Evolutionary conservation across 2,329 filamentous ascomycete genomes (phyloP).

Genomic region (Diaporthe vexans): DNA sequence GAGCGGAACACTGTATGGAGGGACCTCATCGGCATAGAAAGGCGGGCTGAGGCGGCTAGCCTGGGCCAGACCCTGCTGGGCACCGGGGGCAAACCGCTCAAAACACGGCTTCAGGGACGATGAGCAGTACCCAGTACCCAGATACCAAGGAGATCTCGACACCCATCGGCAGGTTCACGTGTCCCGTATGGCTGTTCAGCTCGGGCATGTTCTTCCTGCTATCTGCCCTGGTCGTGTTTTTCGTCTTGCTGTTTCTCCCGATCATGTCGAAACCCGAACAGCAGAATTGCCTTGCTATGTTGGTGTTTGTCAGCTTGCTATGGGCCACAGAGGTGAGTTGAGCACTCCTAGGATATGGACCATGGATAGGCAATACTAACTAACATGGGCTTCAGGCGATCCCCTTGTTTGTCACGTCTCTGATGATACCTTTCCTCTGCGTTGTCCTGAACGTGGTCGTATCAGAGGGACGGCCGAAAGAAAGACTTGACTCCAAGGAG

Average conservation of each 20-base stretch:
- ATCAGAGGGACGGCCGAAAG: conserved; percentile 76
- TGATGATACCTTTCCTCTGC: conserved; percentile 93
- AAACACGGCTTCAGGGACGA: conserved; percentile 88
- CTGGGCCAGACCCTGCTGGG: conserved; percentile 89
- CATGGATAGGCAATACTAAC: background rate
- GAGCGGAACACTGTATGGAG: conserved; percentile 99
- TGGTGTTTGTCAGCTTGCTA: conserved; percentile 91
- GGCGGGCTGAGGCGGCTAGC: conserved; percentile 93
- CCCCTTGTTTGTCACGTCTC: conserved; percentile 94
- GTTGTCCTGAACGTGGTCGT: conserved; percentile 89
- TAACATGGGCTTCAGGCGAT: conserved; percentile 75
- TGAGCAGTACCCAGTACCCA: conserved; percentile 68
- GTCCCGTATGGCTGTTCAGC: conserved; percentile 87
- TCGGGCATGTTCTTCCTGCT: conserved; percentile 84
- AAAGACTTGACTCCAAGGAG: conserved; percentile 81
- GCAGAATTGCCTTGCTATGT: conserved; percentile 94
- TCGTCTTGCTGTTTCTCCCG: conserved; percentile 79
- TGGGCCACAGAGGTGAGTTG: conserved; percentile 91
- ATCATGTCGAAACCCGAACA: conserved; percentile 91
- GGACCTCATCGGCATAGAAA: conserved; percentile 98
- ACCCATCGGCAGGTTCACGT: conserved; percentile 81
- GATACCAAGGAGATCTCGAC: conserved; percentile 79
- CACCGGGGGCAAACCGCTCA: conserved; percentile 75
- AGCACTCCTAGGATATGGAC: background rate
- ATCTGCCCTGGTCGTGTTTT: conserved; percentile 79